Conservation (phyloP, 352 stramenopile species). For the Phytopythium delawarense region DNA sequence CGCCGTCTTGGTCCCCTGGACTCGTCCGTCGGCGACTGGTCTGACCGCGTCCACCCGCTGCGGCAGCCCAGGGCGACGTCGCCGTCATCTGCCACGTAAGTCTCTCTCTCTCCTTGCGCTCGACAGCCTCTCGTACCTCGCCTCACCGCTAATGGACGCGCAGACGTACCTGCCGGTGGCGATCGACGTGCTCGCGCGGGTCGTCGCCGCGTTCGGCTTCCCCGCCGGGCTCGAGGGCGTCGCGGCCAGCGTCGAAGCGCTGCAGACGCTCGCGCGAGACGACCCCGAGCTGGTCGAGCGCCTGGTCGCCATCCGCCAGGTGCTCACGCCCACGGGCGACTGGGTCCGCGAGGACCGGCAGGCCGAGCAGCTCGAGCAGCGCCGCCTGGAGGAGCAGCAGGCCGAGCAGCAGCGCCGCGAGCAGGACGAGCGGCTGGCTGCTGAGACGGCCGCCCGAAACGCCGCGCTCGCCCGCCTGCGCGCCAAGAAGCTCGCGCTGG, state of each 20-base stretch:
- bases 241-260: slow-evolving; percentile 34
- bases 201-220: slow-evolving; percentile 50
- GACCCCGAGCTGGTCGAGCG: slow-evolving; percentile 31
- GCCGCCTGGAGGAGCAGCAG: slow-evolving; percentile 23
- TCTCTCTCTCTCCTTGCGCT: background rate
- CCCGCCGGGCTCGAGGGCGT: slow-evolving; percentile 35
- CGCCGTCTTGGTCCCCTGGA: background rate
- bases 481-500: slow-evolving; percentile 57
- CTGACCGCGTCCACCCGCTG: background rate
- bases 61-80: slow-evolving; percentile 37
- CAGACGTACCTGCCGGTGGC: slow-evolving; percentile 48
- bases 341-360: slow-evolving; percentile 55
- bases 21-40: background rate
- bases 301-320: slow-evolving; percentile 38
- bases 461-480: slow-evolving; percentile 33
- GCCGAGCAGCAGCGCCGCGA: slow-evolving; percentile 20
- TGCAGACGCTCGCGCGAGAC: slow-evolving; percentile 36
- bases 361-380: slow-evolving; percentile 35
- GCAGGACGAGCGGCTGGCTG: slow-evolving; percentile 24
- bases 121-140: background rate
- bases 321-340: slow-evolving; percentile 41
- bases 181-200: slow-evolving; percentile 32
- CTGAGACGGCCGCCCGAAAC: slow-evolving; percentile 31
- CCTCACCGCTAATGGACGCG: background rate
- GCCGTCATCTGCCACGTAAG: slow-evolving; percentile 38